Evolutionary conservation across 148 eudicot genomes (phyloP), one percentile per base, ranked within the genome.

Genomic region (Rhododendron ferrugineum): DNA sequence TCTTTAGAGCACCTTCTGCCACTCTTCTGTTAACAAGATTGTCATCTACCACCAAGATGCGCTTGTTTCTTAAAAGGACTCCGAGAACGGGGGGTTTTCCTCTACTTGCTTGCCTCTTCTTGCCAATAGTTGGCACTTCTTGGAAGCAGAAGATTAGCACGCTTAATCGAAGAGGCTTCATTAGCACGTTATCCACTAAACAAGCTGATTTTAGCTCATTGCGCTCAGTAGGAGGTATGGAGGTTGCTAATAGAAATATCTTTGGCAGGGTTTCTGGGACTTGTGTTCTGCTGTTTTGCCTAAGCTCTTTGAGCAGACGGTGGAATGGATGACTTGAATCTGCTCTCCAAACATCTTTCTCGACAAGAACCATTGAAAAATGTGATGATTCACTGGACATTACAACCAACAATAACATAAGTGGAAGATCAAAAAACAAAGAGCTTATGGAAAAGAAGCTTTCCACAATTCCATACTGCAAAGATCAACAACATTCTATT

Each of bases 41-140:
- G 84, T 97, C 99, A 89, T 97, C 99, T 32, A 97, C 98, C 58
- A 97, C 98, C 62, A 97, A 92, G 82, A 97, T 92, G 79, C 87
- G 88, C 81, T 88, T 96, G 49, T 88, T 90, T 68, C 77, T 89
- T 1, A 96, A 91, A 49, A 95, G 87, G 82, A 37, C 91, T 46
- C 90, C 90, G 7, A 93, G 90, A 73, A 85, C 85, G 6, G 89
- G 72, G 82, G 92, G 90, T 88, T 87, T 88, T 14, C 46, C 88
- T 84, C 88, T 88, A 79, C 77, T 85, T 22, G 44, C 64, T n/a
- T 84, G 91, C 86, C 89, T 88, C 82, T 88, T 94, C 85, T 90
- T 92, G 56, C 92, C 91, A 76, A 87, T 87, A 26, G 89, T 87
- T 86, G 90, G 90, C 44, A 93, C 94, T 87, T 93, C 94, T 82